Conservation (phyloP, 371 early-diverging fungal species). For the Mortierella sp. region DNA sequence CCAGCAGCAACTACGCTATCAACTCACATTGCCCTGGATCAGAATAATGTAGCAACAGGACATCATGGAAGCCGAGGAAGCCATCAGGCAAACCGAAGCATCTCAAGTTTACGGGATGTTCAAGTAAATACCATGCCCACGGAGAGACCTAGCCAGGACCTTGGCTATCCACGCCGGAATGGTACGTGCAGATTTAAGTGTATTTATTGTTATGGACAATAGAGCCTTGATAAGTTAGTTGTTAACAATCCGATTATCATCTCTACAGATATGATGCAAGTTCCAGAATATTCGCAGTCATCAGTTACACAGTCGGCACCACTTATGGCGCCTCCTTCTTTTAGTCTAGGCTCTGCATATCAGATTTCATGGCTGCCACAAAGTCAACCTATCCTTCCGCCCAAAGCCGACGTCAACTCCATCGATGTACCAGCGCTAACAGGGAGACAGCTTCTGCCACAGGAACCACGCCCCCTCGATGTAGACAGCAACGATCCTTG, state of each 20-base stretch:
- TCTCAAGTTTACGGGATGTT: constrained; percentile 46
- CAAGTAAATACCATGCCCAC: constrained; percentile 8
- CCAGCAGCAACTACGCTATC: not conserved
- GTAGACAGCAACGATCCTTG: constrained; percentile 28
- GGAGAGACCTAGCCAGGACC: constrained; percentile 34
- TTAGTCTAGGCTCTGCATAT: constrained; percentile 43
- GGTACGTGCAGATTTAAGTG: constrained; percentile 7
- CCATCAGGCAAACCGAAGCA: constrained; percentile 38
- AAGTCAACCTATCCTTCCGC: constrained; percentile 43
- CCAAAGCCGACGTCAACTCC: constrained; percentile 45
- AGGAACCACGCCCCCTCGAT: constrained; percentile 22
- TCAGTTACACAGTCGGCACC: constrained; percentile 3
- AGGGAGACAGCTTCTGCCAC: constrained; percentile 34
- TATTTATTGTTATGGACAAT: not conserved
- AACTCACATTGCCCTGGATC: not conserved
- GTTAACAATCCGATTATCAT: not conserved
- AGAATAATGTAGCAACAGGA: not conserved
- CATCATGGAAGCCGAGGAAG: constrained; percentile 15
- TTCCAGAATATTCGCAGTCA: not conserved
- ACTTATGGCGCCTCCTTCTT: constrained; percentile 9
- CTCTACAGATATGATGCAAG: constrained; percentile 4
- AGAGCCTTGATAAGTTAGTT: not conserved
- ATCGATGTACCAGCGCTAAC: constrained; percentile 50
- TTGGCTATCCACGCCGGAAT: constrained; percentile 10
- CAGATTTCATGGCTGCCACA: constrained; percentile 55